Conservation (phyloP, 2,329 filamentous ascomycete species). For the Cladophialophora carrionii region DNA sequence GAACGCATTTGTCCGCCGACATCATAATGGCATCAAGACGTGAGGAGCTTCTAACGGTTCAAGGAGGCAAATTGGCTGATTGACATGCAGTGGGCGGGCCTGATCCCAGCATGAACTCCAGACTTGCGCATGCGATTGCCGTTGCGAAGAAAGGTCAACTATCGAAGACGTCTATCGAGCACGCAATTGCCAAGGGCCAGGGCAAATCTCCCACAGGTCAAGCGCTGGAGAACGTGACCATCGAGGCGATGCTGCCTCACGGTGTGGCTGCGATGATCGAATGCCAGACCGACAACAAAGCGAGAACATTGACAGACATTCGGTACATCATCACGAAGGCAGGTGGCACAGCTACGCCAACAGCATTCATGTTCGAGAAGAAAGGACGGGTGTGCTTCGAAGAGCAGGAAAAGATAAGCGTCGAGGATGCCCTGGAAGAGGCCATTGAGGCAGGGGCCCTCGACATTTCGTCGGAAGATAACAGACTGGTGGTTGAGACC, state of each 20-base stretch:
- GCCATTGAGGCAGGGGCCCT: conserved; percentile 81
- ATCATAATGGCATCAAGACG: conserved; percentile 76
- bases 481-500: conserved; percentile 71
- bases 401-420: conserved; percentile 55
- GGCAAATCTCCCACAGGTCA: conserved; percentile 75
- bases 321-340: conserved; percentile 70
- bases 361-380: conserved; percentile 81
- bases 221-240: conserved; percentile 62
- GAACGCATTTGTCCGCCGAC: conserved; percentile 69
- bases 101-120: conserved; percentile 73
- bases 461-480: conserved; percentile 62
- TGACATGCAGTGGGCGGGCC: conserved; percentile 70
- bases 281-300: conserved; percentile 80
- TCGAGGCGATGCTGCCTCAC: conserved; percentile 52
- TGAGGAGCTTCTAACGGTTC: conserved; percentile 45
- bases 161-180: conserved; percentile 81
- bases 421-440: conserved; percentile 74
- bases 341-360: conserved; percentile 71
- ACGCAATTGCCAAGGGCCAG: conserved; percentile 84
- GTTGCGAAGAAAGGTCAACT: conserved; percentile 84
- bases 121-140: conserved; percentile 71
- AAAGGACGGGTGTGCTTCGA: conserved; percentile 75
- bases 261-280: conserved; percentile 66
- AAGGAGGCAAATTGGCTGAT: conserved; percentile 1
- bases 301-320: conserved; percentile 72